phyloP scores from a whole-genome alignment of 2,329 filamentous ascomycete species.

The Nothophoma quercina region DNA sequence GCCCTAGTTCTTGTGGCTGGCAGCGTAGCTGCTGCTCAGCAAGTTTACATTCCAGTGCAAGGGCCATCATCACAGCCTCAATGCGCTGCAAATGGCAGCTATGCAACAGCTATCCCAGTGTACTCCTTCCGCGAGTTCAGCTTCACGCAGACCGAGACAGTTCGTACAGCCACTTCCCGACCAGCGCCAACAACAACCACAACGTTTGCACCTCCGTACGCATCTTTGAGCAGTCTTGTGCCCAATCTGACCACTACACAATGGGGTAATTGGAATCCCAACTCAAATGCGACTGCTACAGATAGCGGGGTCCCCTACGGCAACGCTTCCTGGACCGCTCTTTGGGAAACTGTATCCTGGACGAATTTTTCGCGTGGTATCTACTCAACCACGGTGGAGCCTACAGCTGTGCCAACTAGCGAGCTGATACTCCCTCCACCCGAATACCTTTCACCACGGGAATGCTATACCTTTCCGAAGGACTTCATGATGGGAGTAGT shows the following conservation, averaged over 20 bases:
- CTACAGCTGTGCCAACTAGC: constrained; percentile 62
- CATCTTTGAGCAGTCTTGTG: constrained; percentile 45
- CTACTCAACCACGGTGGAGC: constrained; percentile 62
- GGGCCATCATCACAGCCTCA: constrained; percentile 39
- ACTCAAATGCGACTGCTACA: constrained; percentile 43
- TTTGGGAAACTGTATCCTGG: constrained; percentile 48
- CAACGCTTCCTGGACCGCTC: constrained; percentile 49
- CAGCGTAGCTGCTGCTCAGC: constrained; percentile 37
- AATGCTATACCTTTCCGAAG: constrained; percentile 60
- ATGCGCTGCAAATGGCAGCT: constrained; percentile 34
- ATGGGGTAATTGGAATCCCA: constrained; percentile 54
- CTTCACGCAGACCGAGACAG: constrained; percentile 52
- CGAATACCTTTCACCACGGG: constrained; percentile 58
- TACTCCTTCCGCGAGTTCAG: constrained; percentile 44
- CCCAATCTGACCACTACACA: constrained; percentile 49
- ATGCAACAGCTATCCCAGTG: constrained; percentile 37
- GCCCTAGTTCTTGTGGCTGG: constrained; percentile 15
- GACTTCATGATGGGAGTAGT: constrained; percentile 51
- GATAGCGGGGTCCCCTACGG: constrained; percentile 49
- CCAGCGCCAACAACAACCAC: constrained; percentile 43
- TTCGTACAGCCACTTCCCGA: constrained; percentile 48
- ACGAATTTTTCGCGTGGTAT: constrained; percentile 49
- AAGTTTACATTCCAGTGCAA: constrained; percentile 45
- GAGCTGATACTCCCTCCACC: constrained; percentile 64
- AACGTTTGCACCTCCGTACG: constrained; percentile 48